phyloP scores from a whole-genome alignment of 1,139 yeast genomes.

The Debaryomycetaceae sp. region DNA sequence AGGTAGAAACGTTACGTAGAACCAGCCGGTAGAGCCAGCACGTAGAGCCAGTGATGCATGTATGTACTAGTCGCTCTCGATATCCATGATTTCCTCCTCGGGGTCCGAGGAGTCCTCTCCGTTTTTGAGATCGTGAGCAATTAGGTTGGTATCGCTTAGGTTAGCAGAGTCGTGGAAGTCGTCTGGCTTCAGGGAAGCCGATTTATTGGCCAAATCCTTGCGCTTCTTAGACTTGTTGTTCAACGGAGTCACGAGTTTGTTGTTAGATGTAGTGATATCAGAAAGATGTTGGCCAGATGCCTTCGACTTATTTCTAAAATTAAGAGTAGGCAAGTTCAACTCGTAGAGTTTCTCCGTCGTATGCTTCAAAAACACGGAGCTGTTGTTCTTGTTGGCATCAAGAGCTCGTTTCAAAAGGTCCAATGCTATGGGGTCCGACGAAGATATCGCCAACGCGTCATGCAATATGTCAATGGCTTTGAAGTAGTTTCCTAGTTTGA shows the following conservation, averaged over 20 bases:
- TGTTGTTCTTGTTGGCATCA: constrained; percentile 51
- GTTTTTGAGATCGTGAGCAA: constrained; percentile 42
- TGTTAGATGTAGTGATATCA: constrained; percentile 6
- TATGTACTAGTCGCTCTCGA: constrained; percentile 47
- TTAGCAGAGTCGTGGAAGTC: neutral
- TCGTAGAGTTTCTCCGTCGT: constrained; percentile 16
- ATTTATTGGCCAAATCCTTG: constrained; percentile 1
- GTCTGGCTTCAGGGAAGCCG: constrained; percentile 7
- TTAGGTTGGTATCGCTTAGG: constrained; percentile 22
- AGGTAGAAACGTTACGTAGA: neutral
- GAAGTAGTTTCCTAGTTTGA: constrained; percentile 61
- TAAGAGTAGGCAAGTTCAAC: constrained; percentile 17
- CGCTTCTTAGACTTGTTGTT: constrained; percentile 12
- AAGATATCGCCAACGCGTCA: constrained; percentile 73
- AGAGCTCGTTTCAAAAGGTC: constrained; percentile 81
- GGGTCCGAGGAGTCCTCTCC: constrained; percentile 60
- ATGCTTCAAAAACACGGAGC: constrained; percentile 22
- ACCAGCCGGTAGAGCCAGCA: neutral
- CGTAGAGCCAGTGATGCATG: neutral
- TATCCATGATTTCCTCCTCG: constrained; percentile 60
- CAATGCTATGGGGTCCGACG: constrained; percentile 80
- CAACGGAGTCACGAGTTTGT: constrained; percentile 18
- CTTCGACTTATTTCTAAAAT: constrained; percentile 8
- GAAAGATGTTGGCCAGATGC: constrained; percentile 8
- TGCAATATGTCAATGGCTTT: constrained; percentile 78